These are phyloP conservation scores for Starmerella apis DNA, from an alignment of 805 yeast genomes.

Conservation along the genomic window DNA sequence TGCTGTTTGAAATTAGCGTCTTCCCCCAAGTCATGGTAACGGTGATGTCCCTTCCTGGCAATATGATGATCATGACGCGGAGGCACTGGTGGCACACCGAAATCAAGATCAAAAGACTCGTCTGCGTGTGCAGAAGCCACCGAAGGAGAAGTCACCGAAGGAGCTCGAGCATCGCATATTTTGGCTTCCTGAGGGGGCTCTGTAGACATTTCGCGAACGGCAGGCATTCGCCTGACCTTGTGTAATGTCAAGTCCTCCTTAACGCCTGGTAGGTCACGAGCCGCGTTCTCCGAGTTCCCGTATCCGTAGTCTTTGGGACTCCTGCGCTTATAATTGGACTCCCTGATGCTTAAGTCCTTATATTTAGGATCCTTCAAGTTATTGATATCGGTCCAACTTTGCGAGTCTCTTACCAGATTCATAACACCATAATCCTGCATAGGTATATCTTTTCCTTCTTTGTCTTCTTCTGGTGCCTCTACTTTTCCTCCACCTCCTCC, in stretches of 20 bases:
- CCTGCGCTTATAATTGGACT: background rate
- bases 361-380: too few relatives aligned
- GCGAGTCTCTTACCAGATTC: too few relatives aligned
- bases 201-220: background rate
- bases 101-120: background rate
- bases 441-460: too few relatives aligned
- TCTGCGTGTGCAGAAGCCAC: background rate
- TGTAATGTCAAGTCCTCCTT: background rate
- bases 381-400: too few relatives aligned
- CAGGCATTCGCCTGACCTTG: background rate
- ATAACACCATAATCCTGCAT: too few relatives aligned
- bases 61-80: background rate
- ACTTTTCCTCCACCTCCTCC: too few relatives aligned
- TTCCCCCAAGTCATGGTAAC: background rate
- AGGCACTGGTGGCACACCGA: constrained; percentile 1
- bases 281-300: background rate
- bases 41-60: background rate
- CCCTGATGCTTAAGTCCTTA: background rate
- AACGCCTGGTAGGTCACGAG: background rate
- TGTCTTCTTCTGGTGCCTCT: too few relatives aligned
- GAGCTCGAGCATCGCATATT: background rate
- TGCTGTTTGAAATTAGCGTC: background rate
- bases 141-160: background rate
- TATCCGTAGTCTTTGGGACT: too few relatives aligned
- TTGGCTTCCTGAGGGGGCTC: background rate